Evolutionary conservation across 2,329 filamentous ascomycete genomes (phyloP).

Genomic region (Pezicula carpinea): DNA sequence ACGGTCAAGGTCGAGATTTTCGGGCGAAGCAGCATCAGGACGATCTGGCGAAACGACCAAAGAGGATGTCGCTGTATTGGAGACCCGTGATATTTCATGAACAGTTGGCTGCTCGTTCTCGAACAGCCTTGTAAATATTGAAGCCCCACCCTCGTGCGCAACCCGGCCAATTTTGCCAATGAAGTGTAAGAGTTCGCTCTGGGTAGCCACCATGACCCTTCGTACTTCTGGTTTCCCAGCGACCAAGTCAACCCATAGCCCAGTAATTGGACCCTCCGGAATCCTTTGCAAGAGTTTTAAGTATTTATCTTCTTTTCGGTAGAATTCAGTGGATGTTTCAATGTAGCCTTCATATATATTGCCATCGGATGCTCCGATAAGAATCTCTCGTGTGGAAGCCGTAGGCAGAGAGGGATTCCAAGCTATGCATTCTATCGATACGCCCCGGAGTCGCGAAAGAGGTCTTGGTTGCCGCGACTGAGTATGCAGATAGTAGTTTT

Average conservation of each 20-base stretch:
- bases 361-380: conserved; percentile 87
- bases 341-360: conserved; percentile 94
- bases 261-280: conserved; percentile 77
- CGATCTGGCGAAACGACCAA: conserved; percentile 75
- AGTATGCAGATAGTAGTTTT: conserved; percentile 97
- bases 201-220: conserved; percentile 76
- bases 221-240: conserved; percentile 63
- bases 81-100: conserved; percentile 64
- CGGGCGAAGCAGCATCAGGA: conserved; percentile 47
- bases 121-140: conserved; percentile 83
- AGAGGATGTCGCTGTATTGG: conserved; percentile 55
- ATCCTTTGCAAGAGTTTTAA: conserved; percentile 78
- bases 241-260: conserved; percentile 77
- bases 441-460: conserved; percentile 76
- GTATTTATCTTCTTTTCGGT: conserved; percentile 91
- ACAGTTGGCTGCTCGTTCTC: conserved; percentile 77
- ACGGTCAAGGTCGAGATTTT: conserved; percentile 59
- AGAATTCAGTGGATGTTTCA: conserved; percentile 91
- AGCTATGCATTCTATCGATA: conserved; percentile 81
- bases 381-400: conserved; percentile 88
- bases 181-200: conserved; percentile 74
- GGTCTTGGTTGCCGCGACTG: conserved; percentile 85
- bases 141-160: conserved; percentile 72
- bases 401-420: conserved; percentile 95
- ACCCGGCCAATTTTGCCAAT: conserved; percentile 70